Conservation (phyloP, 768 basidiomycete genomes). For the Auricularia cornea region DNA sequence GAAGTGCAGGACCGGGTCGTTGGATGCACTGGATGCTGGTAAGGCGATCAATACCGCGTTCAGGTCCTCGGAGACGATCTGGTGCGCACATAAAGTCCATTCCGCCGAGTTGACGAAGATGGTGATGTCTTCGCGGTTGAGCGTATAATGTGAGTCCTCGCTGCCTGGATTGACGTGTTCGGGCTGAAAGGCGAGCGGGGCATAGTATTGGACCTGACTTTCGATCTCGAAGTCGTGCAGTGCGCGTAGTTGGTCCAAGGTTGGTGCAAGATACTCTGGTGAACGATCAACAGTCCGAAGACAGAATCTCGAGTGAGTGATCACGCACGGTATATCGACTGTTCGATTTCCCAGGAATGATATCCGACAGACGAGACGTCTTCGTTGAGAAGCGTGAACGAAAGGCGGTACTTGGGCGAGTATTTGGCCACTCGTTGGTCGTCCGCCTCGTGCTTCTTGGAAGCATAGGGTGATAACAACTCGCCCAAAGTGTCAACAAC, state of each 20-base stretch:
- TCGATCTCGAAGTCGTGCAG: constrained; percentile 91
- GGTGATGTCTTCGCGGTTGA: constrained; percentile 77
- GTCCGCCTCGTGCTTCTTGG: constrained; percentile 36
- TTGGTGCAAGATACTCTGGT: constrained; percentile 62
- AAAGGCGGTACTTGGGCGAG: constrained; percentile 71
- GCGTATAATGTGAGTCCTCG: constrained; percentile 35
- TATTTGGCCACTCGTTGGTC: constrained; percentile 60
- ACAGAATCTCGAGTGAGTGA: neutral
- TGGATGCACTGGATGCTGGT: constrained; percentile 83
- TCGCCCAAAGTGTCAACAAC: constrained; percentile 20
- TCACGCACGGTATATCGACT: constrained; percentile 53
- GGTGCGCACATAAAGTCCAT: constrained; percentile 76
- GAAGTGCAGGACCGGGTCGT: constrained; percentile 91
- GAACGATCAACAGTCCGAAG: neutral
- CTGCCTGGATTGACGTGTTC: constrained; percentile 23
- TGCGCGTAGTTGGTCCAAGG: constrained; percentile 46
- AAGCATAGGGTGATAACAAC: constrained; percentile 34
- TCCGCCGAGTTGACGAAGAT: constrained; percentile 94
- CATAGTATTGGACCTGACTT: constrained; percentile 89
- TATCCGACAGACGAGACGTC: constrained; percentile 53
- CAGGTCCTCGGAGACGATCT: neutral
- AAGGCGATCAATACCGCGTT: constrained; percentile 5
- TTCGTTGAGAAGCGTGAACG: constrained; percentile 92
- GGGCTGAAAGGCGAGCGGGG: constrained; percentile 79
- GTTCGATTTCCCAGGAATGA: constrained; percentile 58